Evolutionary conservation across 257 asterid species (phyloP).

Genomic region (Craterostigma plantagineum): DNA sequence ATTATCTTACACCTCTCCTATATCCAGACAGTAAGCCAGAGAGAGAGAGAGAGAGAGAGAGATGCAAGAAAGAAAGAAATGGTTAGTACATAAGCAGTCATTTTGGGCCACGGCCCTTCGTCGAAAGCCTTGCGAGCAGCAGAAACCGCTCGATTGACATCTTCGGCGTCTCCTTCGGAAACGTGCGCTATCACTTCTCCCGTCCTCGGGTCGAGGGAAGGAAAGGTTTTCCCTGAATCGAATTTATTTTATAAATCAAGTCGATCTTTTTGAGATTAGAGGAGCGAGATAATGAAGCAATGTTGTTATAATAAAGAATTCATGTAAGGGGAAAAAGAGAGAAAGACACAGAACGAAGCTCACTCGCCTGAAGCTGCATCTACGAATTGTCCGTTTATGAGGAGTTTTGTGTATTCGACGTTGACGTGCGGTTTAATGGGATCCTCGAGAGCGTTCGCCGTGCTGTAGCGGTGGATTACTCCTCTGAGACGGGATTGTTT

Average conservation of each 20-base stretch:
- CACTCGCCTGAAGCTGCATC: constrained; percentile 69
- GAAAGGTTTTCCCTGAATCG: constrained; percentile 39
- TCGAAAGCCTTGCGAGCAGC: constrained; percentile 93
- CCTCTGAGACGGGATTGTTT: constrained; percentile 18
- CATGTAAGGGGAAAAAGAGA: too few relatives aligned
- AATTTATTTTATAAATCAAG: background rate
- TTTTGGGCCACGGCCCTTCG: constrained; percentile 87
- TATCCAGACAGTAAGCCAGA: background rate
- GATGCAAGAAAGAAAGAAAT: background rate
- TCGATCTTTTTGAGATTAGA: too few relatives aligned
- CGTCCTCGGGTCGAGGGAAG: constrained; percentile 77
- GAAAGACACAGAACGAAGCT: too few relatives aligned
- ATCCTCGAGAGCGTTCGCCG: constrained; percentile 34
- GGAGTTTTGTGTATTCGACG: constrained; percentile 57
- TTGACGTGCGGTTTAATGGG: constrained; percentile 71
- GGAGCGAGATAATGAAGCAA: too few relatives aligned
- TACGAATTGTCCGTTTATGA: constrained; percentile 74
- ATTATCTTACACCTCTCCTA: constrained; percentile 72
- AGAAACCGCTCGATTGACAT: constrained; percentile 63
- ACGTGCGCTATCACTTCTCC: constrained; percentile 80
- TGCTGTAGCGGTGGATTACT: too few relatives aligned
- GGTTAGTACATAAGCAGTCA: constrained; percentile 85
- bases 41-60: background rate
- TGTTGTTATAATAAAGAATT: too few relatives aligned
- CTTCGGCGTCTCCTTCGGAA: constrained; percentile 93